phyloP scores from a whole-genome alignment of 2,329 filamentous ascomycete genomes.

The Aspergillus sp. region DNA sequence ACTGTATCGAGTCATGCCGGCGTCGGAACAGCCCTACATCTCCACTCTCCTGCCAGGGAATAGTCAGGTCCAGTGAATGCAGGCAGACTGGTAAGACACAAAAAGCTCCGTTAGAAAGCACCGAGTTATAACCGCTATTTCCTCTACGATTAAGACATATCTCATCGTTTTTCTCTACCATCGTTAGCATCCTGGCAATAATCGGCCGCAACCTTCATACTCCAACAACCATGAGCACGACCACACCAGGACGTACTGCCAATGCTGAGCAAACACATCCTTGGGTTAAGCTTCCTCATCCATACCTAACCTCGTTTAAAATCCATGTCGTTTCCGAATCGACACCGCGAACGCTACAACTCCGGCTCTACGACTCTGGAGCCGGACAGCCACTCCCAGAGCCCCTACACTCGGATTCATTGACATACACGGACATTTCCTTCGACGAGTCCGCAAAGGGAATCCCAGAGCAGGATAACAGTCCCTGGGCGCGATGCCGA shows the following conservation, averaged over 20 bases:
- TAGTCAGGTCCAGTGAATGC: no score
- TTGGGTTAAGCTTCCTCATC: conserved; percentile 11
- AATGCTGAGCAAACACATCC: conserved; percentile 4
- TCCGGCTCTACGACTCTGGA: conserved; percentile 2
- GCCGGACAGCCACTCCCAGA: conserved; percentile 11
- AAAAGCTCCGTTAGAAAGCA: no score
- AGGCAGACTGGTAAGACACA: no score
- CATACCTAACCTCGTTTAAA: conserved; percentile 12
- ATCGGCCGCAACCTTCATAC: no score
- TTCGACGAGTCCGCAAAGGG: conserved; percentile 11
- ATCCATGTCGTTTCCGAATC: conserved; percentile 10
- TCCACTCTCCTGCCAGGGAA: no score
- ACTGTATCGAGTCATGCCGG: no score
- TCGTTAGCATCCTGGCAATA: no score
- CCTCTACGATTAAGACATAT: no score
- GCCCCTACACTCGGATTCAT: conserved; percentile 19
- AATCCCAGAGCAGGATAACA: conserved; percentile 25
- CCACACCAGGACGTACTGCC: not conserved
- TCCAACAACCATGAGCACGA: conserved; percentile 2
- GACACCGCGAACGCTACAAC: conserved; percentile 5
- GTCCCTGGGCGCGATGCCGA: conserved; percentile 27
- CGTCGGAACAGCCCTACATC: no score
- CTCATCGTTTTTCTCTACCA: no score
- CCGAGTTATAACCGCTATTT: no score
- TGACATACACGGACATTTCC: conserved; percentile 22